Evolutionary conservation across 768 basidiomycete genomes (phyloP), one percentile per base, ranked within the genome.

Genomic region (Tulasnella calospora): DNA sequence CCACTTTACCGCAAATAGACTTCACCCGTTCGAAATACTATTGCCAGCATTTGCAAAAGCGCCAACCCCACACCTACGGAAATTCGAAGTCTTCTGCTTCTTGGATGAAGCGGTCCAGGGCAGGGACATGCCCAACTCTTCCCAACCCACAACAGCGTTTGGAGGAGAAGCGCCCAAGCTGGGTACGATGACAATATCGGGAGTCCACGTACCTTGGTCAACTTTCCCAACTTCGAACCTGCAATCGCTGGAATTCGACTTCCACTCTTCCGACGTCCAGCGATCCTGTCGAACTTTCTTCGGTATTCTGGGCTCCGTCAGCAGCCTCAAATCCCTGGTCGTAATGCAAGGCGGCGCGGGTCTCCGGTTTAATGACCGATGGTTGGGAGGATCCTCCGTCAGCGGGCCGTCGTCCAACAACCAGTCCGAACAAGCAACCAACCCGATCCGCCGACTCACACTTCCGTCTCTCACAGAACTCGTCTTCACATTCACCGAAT

Each of bases 191-290:
- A 78, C 77, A 8, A 71, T 78, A 71, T 78, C 77, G 36, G 77
- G 77, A 21, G 23, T 78, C 17, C 77, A 78, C 70, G 71, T 78
- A 27, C 77, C 77, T 46, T 78, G 77, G 77, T 17, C 41, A n/a
- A 33, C 61, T 15, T 78, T 71, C 70, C 35, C 38, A 21, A 33
- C 71, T 4, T 40, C 27, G 38, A 69, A 69, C 44, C 71, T 78
- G n/a, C 71, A 40, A 21, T 46, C 38, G 6, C 38, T 78, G 30
- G 77, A 30, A 17, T 78, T 78, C 46, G 77, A 78, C 70, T 78
- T 78, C 69, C 77, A 78, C 69, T 78, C 77, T 46, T 40, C 70
- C 5, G 77, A 72, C 46, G 77, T 78, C 36, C 23, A 46, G 8
- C 77, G 77, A 2, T 78, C 77, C 27, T 55, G 71, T 69, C 40